These are phyloP conservation scores for Pinus tabuliformis DNA, from an alignment of 75 land plant genomes.

Conservation along the genomic window DNA sequence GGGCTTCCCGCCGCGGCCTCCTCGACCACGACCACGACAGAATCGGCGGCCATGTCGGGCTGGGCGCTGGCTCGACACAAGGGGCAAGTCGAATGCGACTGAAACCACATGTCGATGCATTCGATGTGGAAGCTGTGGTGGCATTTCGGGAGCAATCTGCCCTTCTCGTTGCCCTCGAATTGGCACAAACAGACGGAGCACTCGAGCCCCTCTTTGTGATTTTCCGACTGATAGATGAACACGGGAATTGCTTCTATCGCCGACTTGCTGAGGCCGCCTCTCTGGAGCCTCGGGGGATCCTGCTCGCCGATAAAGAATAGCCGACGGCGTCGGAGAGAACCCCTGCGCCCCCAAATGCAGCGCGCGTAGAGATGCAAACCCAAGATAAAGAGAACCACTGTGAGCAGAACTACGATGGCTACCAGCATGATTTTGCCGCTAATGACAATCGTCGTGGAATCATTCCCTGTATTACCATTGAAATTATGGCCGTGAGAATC, in stretches of 20 bases:
- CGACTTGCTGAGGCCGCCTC: not conserved
- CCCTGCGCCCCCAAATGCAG: not conserved
- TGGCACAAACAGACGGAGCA: slow-evolving; percentile 68
- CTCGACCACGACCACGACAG: not conserved
- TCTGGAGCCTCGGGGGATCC: not conserved
- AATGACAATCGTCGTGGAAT: not conserved
- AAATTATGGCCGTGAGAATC: not conserved
- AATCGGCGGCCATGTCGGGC: not conserved
- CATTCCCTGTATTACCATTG: not conserved
- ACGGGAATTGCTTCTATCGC: not conserved
- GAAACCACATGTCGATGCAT: slow-evolving; percentile 63
- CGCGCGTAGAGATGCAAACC: slow-evolving; percentile 10
- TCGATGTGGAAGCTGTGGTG: slow-evolving; percentile 38
- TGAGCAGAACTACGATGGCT: slow-evolving; percentile 7
- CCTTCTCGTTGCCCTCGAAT: slow-evolving; percentile 40
- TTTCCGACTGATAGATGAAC: not conserved
- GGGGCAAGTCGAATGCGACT: slow-evolving; percentile 48
- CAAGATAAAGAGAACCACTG: slow-evolving; percentile 8
- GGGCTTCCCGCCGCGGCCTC: not conserved
- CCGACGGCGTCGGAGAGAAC: not conserved
- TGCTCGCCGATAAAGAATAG: not conserved
- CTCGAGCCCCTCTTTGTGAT: slow-evolving; percentile 17
- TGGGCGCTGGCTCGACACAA: slow-evolving; percentile 31
- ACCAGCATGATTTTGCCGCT: slow-evolving; percentile 6
- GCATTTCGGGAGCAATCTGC: slow-evolving; percentile 37